Evolutionary conservation across 768 basidiomycete genomes (phyloP).

Genomic region (Podaxis mareebaensis): DNA sequence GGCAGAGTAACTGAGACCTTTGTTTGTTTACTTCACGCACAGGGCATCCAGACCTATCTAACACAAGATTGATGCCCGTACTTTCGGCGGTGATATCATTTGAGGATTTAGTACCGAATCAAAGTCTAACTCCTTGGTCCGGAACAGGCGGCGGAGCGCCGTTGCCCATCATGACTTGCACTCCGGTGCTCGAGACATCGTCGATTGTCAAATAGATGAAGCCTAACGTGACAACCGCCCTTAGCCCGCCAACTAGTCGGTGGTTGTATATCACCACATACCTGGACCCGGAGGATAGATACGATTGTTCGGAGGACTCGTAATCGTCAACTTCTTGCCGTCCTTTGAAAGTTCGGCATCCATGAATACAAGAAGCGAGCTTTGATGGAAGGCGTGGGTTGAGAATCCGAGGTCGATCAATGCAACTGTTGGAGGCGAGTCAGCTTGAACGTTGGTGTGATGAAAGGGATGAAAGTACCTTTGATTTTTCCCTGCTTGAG

Average conservation of each 20-base stretch:
- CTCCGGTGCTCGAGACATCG: conserved; percentile 34
- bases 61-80: too few relatives aligned
- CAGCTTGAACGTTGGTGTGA: not conserved
- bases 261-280: conserved; percentile 6
- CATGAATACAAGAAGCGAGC: conserved; percentile 38
- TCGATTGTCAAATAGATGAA: not conserved
- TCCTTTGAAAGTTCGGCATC: conserved; percentile 31
- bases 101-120: not conserved
- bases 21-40: too few relatives aligned
- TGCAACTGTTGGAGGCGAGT: conserved; percentile 27
- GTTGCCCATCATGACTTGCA: conserved; percentile 39
- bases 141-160: conserved; percentile 39
- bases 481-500: conserved; percentile 29
- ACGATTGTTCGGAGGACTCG: conserved; percentile 35
- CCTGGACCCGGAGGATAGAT: conserved; percentile 43
- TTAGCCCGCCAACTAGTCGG: not conserved
- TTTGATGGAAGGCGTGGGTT: conserved; percentile 42
- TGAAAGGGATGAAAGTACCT: conserved; percentile 24
- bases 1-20: too few relatives aligned
- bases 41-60: too few relatives aligned
- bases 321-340: conserved; percentile 33
- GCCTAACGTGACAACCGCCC: not conserved
- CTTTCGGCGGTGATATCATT: too few relatives aligned
- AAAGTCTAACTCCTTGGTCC: conserved; percentile 29
- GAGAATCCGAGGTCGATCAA: conserved; percentile 44